Percentiles rank a stretch among this genome's conserved stretches.
phyloP scores from a whole-genome alignment of 2,329 filamentous ascomycete genomes.

The Bipolaris oryzae region DNA sequence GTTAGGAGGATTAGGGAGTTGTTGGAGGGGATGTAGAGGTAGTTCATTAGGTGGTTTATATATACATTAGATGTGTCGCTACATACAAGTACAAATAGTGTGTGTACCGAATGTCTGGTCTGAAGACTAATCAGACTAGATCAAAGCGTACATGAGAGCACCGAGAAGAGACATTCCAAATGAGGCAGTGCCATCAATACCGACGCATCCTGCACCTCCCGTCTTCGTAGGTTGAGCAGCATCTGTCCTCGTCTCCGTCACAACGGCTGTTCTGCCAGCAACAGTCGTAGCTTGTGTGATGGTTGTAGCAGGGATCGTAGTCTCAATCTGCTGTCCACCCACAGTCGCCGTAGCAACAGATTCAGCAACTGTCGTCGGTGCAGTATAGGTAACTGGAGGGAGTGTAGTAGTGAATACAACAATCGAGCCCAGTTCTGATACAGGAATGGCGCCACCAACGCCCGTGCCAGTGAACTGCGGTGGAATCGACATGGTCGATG shows the following conservation, averaged over 20 bases:
- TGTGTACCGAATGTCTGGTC: slow-evolving; percentile 3
- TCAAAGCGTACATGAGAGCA: slow-evolving; percentile 32
- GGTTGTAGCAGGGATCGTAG: slow-evolving; percentile 28
- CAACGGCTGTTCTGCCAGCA: slow-evolving; percentile 24
- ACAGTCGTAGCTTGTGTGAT: slow-evolving; percentile 33
- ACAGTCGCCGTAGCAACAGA: slow-evolving; percentile 27
- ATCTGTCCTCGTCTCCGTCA: slow-evolving; percentile 25
- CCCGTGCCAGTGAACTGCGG: slow-evolving; percentile 55
- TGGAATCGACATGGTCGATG: slow-evolving; percentile 52
- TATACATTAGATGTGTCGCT: not conserved
- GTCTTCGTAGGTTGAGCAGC: slow-evolving; percentile 18
- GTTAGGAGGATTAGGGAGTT: slow-evolving; percentile 24
- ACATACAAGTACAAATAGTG: too few relatives aligned
- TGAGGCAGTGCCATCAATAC: slow-evolving; percentile 24
- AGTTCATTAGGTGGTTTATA: not conserved
- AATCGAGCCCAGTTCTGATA: slow-evolving; percentile 50
- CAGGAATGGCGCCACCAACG: slow-evolving; percentile 55
- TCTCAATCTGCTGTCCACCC: slow-evolving; percentile 24
- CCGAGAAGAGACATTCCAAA: slow-evolving; percentile 34
- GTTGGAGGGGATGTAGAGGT: not conserved
- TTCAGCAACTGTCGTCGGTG: slow-evolving; percentile 28
- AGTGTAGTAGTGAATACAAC: slow-evolving; percentile 45
- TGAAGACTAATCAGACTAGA: slow-evolving; percentile 11
- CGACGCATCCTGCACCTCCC: slow-evolving; percentile 27
- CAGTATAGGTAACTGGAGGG: slow-evolving; percentile 34